phyloP scores from a whole-genome alignment of 202 grass and related monocot species.

The Schoenoplectus tabernaemontani region DNA sequence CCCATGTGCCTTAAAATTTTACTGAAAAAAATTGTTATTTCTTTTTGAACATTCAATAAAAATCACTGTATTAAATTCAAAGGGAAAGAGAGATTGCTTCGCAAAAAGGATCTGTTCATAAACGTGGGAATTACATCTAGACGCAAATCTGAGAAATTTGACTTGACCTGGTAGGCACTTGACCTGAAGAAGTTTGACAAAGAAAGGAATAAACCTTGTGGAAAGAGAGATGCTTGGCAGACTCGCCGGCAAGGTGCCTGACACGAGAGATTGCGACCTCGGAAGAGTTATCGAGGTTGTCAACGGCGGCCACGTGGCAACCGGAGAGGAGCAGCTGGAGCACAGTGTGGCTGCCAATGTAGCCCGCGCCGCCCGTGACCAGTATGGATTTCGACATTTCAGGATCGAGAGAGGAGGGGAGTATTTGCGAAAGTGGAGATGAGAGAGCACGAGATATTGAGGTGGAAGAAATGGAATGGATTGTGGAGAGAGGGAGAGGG shows the following conservation, averaged over 20 bases:
- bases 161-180: neutral
- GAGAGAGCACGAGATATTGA: constrained; percentile 2
- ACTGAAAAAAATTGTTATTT: neutral
- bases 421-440: neutral
- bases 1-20: neutral
- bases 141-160: neutral
- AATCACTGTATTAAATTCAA: neutral
- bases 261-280: constrained; percentile 50
- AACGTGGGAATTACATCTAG: neutral
- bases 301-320: constrained; percentile 53
- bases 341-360: constrained; percentile 91
- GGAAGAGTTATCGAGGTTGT: constrained; percentile 71
- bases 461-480: neutral
- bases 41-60: neutral
- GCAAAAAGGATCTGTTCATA: neutral
- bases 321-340: constrained; percentile 64
- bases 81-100: neutral
- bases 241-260: constrained; percentile 46
- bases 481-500: neutral
- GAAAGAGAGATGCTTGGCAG: constrained; percentile 39
- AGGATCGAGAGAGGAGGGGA: neutral
- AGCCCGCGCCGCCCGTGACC: constrained; percentile 72
- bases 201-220: constrained; percentile 43
- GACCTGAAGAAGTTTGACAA: neutral
- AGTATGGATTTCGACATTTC: constrained; percentile 46